Percentiles rank a stretch among this genome's conserved stretches.
Evolutionary conservation across 208 protist genomes (phyloP).

Genomic region (Acanthamoeba divionensis): DNA sequence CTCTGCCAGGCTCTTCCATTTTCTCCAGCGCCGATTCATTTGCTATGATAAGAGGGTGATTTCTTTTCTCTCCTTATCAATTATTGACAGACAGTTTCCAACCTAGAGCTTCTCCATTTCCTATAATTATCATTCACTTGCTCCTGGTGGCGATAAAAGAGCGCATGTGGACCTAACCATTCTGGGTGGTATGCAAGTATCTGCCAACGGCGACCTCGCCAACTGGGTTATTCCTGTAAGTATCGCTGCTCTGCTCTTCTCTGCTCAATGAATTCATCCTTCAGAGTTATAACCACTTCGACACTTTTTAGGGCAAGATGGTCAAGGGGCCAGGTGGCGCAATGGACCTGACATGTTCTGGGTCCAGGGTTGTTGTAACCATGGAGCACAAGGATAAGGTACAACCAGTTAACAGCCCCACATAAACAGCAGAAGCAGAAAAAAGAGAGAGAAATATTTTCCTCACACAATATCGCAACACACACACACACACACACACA

Average conservation of each 20-base stretch:
- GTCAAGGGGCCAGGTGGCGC: constrained; percentile 96
- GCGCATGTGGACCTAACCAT: constrained; percentile 95
- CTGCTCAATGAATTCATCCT: no score
- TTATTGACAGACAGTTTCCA: no score
- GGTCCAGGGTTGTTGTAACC: constrained; percentile 92
- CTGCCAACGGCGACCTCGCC: constrained; percentile 91
- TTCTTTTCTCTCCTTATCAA: background rate
- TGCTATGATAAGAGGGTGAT: constrained; percentile 93
- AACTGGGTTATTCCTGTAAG: constrained; percentile 95
- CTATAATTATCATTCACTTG: background rate
- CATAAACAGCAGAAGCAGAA: no score
- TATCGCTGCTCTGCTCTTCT: no score
- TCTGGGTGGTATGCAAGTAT: constrained; percentile 93
- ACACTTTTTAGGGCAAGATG: constrained; percentile 84
- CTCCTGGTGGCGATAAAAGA: constrained; percentile 50
- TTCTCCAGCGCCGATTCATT: constrained; percentile 93
- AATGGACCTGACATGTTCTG: constrained; percentile 88
- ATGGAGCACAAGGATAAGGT: constrained; percentile 95
- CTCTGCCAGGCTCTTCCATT: constrained; percentile 88
- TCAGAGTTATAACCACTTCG: no score
- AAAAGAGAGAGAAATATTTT: no score
- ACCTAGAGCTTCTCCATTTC: no score
- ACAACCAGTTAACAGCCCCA: no score
- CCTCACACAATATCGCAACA: no score
- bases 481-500: no score